Evolutionary conservation across 495 filamentous ascomycete species (phyloP), one percentile per base, ranked within the genome.

Genomic region (Penicillium cosmopolitanum): DNA sequence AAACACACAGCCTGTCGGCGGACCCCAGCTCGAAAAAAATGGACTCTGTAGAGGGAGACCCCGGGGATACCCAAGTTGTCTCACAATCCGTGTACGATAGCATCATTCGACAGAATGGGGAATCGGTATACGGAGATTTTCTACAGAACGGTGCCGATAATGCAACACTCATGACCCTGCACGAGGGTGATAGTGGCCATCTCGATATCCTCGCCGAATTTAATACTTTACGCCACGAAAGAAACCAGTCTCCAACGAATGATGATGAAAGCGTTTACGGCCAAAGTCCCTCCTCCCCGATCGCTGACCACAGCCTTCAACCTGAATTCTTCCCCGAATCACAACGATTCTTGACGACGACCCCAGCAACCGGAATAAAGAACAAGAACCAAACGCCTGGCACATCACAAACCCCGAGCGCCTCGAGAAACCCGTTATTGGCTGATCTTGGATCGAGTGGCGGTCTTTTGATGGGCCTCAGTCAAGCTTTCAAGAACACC

Each of bases 71-170:
- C n/a, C 80, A 84, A 60, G 74, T 79, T 5, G 69, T 82, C 31
- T 83, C 81, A 11, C 81, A 82, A 64, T 80, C 77, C 25, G 74
- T 82, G n/a, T 82, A 76, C 55, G 80, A 81, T 53, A 73, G 74
- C 36, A 70, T 81, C 36, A 74, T 80, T 13, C 70, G 63, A 35
- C 67, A 73, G 47, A 76, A 76, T 61, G 63, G 65, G 16, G 67
- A 74, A 35, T 67, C 70, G 5, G 70, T 72, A 42, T 55, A 60
- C 38, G 52, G 69, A 16, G 67, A 51, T 21, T 56, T 36, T 31
- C 40, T 66, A 55, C 50, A 68, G 60, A 54, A 38, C 34, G 56
- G 64, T 31, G 61, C 60, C 4, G 73, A 78, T 36, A 70, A 59
- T 11, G 73, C 69, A 11, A 76, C 79, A 12, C 56, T 76, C 10